Base-by-base conservation (phyloP, 192 early-diverging fungal genomes). In the Endogone sp. region DNA sequence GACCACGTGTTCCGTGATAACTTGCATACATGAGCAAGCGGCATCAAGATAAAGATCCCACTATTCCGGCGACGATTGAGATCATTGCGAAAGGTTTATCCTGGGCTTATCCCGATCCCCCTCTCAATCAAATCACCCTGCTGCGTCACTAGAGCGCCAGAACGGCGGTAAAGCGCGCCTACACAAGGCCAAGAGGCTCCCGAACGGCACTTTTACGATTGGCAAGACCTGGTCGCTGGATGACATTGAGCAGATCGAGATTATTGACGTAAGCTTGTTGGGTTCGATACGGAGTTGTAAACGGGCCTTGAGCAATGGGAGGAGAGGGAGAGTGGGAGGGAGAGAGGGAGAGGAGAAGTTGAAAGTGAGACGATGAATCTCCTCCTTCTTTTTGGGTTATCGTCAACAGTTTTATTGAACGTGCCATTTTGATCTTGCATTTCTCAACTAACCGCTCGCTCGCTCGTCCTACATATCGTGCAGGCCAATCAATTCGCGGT, bases 201-300 rank as follows among this genome's bases (percentile, higher is more conserved):
- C 77, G 24, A 75, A 71, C n/a, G 75, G 78, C 9, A 80, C 77
- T n/a, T 87, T 82, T 63, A 78, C 80, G 44, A 81, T 85, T 56
- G 82, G 81, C 37, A 84, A 78, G 63, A 74, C 80, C 0, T 87
- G 85, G 85, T 63, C 77, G 32, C 66, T 87, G 44, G 85, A 87
- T 60, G 78, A 87, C 64, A 75, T 87, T 26, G 73, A 72, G 29
- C 71, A 70, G 8, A 75, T 85, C 20, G 75, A 82, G 72, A 75
- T 76, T 30, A 63, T 87, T 60, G 83, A 87, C 65, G 83, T 86
- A 83, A 75, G 69, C 28, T 22, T n/a, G n/a, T n/a, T n/a, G n/a
- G n/a, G n/a, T n/a, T n/a, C n/a, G n/a, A n/a, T n/a, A n/a, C n/a
- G n/a, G n/a, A n/a, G n/a, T n/a, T n/a, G n/a, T n/a, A n/a, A n/a